Percentiles rank a stretch among this genome's conserved stretches.
Conservation (phyloP, 108 stramenopile genomes). For the Chaetoceros muelleri region DNA sequence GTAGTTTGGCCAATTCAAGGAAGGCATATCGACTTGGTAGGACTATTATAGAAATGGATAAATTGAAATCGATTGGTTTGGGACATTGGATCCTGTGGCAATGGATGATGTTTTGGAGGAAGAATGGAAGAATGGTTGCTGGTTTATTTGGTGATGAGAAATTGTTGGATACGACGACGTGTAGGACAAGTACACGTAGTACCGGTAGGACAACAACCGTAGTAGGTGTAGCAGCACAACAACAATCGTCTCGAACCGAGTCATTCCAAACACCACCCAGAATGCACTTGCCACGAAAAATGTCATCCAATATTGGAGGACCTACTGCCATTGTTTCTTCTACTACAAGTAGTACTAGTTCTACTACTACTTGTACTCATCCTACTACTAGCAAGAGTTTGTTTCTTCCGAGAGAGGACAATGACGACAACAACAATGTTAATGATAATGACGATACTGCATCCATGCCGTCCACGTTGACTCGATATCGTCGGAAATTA, state of each 20-base stretch:
- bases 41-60: constrained; percentile 53
- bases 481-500: constrained; percentile 16
- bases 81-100: constrained; percentile 23
- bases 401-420: no score
- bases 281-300: constrained; percentile 16
- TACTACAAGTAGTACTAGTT: no score
- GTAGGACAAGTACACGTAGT: no score
- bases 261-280: no score
- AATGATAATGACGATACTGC: no score
- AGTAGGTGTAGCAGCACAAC: constrained; percentile 3
- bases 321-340: no score
- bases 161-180: neutral
- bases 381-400: no score
- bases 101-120: constrained; percentile 9
- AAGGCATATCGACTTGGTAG: constrained; percentile 75
- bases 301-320: constrained; percentile 40
- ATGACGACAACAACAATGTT: no score
- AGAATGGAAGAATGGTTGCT: constrained; percentile 3
- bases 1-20: constrained; percentile 38
- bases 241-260: no score
- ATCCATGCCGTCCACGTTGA: no score
- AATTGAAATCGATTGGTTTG: constrained; percentile 41
- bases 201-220: constrained; percentile 5
- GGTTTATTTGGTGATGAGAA: neutral
- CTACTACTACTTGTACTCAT: no score